A percentile compares a stretch with the other conserved stretches of the same genome.
Conservation (phyloP, 371 early-diverging fungal species). For the Phascolomyces articulosus region DNA sequence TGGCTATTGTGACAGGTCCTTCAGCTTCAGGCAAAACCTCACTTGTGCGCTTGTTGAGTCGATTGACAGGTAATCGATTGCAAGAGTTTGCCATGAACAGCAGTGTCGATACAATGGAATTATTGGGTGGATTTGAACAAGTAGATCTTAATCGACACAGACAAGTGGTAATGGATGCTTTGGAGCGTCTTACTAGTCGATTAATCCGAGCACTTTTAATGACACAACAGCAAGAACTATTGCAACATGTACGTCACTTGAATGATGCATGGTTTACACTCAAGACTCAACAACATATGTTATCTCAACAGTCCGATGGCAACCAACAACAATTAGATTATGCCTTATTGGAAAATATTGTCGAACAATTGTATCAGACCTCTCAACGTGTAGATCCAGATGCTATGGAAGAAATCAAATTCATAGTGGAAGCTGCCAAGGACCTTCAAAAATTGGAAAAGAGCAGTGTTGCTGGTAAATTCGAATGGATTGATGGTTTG, state of each 20-base stretch:
- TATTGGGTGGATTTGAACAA: conserved; percentile 97
- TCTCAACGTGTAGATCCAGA: conserved; percentile 26
- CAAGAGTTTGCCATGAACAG: conserved; percentile 95
- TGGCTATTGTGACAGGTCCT: conserved; percentile 92
- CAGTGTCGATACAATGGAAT: conserved; percentile 93
- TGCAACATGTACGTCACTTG: conserved; percentile 37
- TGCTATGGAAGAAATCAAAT: conserved; percentile 16
- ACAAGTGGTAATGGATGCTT: conserved; percentile 53
- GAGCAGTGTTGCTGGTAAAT: conserved; percentile 72
- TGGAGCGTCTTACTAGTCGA: conserved; percentile 26
- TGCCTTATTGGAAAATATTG: conserved; percentile 30
- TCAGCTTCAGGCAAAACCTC: conserved; percentile 89
- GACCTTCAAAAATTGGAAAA: conserved; percentile 53
- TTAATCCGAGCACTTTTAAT: conserved; percentile 36
- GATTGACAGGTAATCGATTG: conserved; percentile 78
- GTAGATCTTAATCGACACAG: conserved; percentile 86
- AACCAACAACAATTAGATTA: conserved; percentile 34
- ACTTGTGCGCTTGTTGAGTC: conserved; percentile 82
- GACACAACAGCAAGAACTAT: conserved; percentile 2
- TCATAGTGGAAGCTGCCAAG: conserved; percentile 16
- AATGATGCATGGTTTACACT: conserved; percentile 46
- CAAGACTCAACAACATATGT: conserved; percentile 39
- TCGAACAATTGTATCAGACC: conserved; percentile 31
- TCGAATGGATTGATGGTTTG: conserved; percentile 98
- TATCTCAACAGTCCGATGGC: not conserved